Conservation (phyloP, 106 monocot genomes). For the Dendrobium chrysotoxum region DNA sequence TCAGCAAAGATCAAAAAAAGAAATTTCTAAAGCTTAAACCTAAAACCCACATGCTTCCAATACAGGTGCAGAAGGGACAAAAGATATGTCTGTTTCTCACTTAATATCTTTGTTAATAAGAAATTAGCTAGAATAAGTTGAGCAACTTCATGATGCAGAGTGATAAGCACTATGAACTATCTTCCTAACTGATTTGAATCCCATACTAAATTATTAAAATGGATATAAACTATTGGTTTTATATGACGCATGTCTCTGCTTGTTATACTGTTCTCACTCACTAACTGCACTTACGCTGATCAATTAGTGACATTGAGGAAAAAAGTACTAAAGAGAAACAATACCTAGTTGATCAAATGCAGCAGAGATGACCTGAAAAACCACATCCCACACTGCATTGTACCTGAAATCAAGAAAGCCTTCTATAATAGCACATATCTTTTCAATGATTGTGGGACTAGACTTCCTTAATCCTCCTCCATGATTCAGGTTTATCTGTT, state of each 20-base stretch:
- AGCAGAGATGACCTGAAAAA: constrained; percentile 77
- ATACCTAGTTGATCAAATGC: constrained; percentile 78
- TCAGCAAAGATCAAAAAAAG: not conserved
- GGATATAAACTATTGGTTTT: not conserved
- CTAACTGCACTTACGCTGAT: not conserved
- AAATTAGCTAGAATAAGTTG: not conserved
- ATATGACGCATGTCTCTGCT: not conserved
- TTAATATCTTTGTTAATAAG: not conserved
- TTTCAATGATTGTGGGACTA: constrained; percentile 77
- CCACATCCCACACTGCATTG: constrained; percentile 68
- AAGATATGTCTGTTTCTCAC: not conserved
- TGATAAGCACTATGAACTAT: not conserved
- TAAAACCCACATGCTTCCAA: not conserved
- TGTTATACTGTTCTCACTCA: not conserved
- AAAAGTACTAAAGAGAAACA: not conserved
- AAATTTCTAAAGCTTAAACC: not conserved
- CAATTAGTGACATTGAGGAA: not conserved
- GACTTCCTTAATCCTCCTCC: constrained; percentile 38
- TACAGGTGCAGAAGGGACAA: not conserved
- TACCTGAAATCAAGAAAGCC: constrained; percentile 72
- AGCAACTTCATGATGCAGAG: not conserved
- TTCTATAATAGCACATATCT: constrained; percentile 77
- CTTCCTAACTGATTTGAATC: not conserved
- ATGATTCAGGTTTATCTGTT: constrained; percentile 39
- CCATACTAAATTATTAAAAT: not conserved